phyloP scores from a whole-genome alignment of 768 basidiomycete genomes.

The Aureoboletus auriporus region DNA sequence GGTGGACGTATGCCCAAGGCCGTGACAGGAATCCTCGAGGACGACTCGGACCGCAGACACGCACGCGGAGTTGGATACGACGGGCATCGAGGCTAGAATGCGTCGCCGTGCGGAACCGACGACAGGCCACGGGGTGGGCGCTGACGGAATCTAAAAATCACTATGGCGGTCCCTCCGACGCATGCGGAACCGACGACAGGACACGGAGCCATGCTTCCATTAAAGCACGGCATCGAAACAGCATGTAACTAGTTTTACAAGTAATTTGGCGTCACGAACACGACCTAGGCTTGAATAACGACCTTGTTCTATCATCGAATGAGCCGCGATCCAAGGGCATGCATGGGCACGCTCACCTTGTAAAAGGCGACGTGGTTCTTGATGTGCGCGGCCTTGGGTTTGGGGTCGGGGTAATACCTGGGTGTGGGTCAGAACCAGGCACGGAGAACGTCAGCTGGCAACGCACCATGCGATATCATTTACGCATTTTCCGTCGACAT shows the following conservation, averaged over 20 bases:
- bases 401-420: slow-evolving; percentile 66
- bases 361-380: slow-evolving; percentile 73
- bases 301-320: slow-evolving; percentile 18
- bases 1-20: too few relatives aligned
- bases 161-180: too few relatives aligned
- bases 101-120: too few relatives aligned
- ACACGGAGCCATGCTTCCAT: neutral
- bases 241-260: too few relatives aligned
- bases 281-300: slow-evolving; percentile 7
- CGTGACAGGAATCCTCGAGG: too few relatives aligned
- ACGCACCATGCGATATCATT: slow-evolving; percentile 67
- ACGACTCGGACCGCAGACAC: too few relatives aligned
- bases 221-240: neutral
- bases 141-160: too few relatives aligned
- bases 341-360: slow-evolving; percentile 44
- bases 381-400: slow-evolving; percentile 55
- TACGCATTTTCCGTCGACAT: slow-evolving; percentile 43
- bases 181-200: neutral
- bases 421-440: neutral
- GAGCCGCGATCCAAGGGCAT: neutral
- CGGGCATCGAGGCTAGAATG: too few relatives aligned
- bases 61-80: too few relatives aligned
- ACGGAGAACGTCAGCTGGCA: neutral
- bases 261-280: too few relatives aligned
- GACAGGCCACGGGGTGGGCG: too few relatives aligned